phyloP scores from a whole-genome alignment of 768 basidiomycete genomes.

The Lyophyllum semitale region DNA sequence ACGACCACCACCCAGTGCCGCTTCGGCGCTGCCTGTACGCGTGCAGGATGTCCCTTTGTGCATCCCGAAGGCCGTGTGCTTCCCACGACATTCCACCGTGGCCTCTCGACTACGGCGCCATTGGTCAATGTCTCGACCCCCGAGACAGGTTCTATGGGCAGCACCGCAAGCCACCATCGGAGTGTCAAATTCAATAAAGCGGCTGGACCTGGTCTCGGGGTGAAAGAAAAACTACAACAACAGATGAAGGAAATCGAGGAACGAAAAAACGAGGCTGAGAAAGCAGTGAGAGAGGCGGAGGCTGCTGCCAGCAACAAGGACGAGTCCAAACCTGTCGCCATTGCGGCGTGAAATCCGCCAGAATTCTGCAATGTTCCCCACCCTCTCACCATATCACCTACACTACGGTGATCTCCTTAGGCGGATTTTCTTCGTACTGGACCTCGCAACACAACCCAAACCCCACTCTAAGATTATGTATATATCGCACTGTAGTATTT shows the following conservation, averaged over 20 bases:
- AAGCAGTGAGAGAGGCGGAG: conserved; percentile 67
- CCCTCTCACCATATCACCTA: neutral
- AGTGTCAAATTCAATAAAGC: conserved; percentile 71
- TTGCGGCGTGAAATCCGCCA: conserved; percentile 32
- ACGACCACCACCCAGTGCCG: conserved; percentile 60
- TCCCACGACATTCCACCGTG: conserved; percentile 80
- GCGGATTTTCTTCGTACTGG: conserved; percentile 4
- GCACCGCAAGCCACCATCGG: conserved; percentile 57
- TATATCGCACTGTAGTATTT: conserved; percentile 27
- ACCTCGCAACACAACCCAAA: conserved; percentile 1
- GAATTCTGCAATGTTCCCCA: neutral
- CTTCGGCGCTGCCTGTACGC: conserved; percentile 85
- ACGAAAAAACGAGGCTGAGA: conserved; percentile 61
- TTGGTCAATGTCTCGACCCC: conserved; percentile 63
- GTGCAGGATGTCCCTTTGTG: conserved; percentile 84
- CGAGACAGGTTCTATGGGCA: conserved; percentile 67
- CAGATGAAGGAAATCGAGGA: conserved; percentile 69
- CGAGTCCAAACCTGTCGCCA: conserved; percentile 52
- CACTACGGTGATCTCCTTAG: neutral
- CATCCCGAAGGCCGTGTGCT: conserved; percentile 88
- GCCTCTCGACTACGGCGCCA: conserved; percentile 60
- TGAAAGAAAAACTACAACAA: conserved; percentile 49
- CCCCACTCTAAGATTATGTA: conserved; percentile 17
- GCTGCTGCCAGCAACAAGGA: conserved; percentile 64
- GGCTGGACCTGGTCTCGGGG: conserved; percentile 32